phyloP scores from a whole-genome alignment of 2,329 filamentous ascomycete species.

The Saccharata proteae region DNA sequence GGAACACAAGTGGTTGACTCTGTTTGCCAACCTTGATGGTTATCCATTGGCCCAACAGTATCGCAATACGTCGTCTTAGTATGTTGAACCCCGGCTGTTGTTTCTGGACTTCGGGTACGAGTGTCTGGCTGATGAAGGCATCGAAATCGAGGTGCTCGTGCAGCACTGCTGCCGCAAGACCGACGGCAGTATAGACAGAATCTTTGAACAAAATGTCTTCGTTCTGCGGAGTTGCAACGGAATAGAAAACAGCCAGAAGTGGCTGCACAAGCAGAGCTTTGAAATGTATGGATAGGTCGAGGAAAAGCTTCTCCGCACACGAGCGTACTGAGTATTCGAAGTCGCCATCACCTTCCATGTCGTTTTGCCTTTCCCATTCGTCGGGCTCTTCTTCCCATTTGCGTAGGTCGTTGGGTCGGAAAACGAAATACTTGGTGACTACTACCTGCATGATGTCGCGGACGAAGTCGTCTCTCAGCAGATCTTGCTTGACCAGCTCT shows the following conservation, averaged over 20 bases:
- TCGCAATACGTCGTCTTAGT: constrained; percentile 74
- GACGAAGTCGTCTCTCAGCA: constrained; percentile 68
- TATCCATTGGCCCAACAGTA: constrained; percentile 83
- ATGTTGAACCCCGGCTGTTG: constrained; percentile 60
- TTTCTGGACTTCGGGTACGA: constrained; percentile 69
- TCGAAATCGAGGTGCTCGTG: constrained; percentile 73
- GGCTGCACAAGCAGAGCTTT: constrained; percentile 70
- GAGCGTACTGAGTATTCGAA: constrained; percentile 90
- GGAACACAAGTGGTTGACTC: constrained; percentile 65
- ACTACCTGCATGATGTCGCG: constrained; percentile 72
- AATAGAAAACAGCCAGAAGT: constrained; percentile 70
- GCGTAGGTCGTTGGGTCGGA: constrained; percentile 71
- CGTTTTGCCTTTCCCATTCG: constrained; percentile 87
- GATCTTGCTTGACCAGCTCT: constrained; percentile 54
- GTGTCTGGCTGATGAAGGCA: constrained; percentile 58
- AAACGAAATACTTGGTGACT: constrained; percentile 79
- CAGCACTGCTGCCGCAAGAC: constrained; percentile 68
- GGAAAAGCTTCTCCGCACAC: constrained; percentile 85
- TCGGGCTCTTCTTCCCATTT: constrained; percentile 93
- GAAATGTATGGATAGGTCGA: constrained; percentile 82
- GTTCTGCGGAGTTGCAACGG: constrained; percentile 53
- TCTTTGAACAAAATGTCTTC: constrained; percentile 76
- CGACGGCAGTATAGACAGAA: constrained; percentile 87
- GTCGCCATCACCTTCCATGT: constrained; percentile 62
- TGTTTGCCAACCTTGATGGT: constrained; percentile 59